Percentiles rank a stretch among this genome's conserved stretches.
phyloP scores from a whole-genome alignment of 148 eudicot genomes.

The Silene latifolia region DNA sequence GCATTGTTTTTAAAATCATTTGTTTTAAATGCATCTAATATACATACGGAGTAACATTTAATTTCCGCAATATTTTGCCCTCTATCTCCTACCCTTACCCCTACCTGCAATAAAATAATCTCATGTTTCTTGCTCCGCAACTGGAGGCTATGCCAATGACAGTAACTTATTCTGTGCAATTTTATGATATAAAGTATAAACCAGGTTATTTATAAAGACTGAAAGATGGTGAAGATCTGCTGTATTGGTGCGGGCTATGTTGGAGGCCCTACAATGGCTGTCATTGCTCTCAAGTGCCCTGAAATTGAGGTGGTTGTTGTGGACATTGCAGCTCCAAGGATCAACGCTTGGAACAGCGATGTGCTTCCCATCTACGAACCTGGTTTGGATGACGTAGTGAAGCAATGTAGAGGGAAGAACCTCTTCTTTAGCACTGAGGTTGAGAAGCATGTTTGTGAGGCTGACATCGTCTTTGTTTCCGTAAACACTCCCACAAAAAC shows the following conservation, averaged over 20 bases:
- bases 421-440: constrained; percentile 72
- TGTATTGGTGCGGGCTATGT: constrained; percentile 87
- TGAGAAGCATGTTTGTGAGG: constrained; percentile 64
- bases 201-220: constrained; percentile 5
- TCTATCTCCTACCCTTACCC: too few species aligned
- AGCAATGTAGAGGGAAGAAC: constrained; percentile 68
- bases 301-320: constrained; percentile 58
- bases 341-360: constrained; percentile 74
- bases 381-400: constrained; percentile 68
- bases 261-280: constrained; percentile 84
- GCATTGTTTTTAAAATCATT: too few species aligned
- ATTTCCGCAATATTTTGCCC: too few species aligned
- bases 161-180: constrained; percentile 4
- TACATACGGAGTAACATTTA: too few species aligned
- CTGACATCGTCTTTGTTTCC: constrained; percentile 71
- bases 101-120: too few species aligned
- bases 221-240: constrained; percentile 68
- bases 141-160: background rate
- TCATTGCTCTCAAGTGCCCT: constrained; percentile 74
- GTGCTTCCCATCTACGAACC: constrained; percentile 78
- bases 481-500: constrained; percentile 83
- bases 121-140: too few species aligned
- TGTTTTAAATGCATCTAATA: too few species aligned
- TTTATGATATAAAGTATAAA: constrained; percentile 4
- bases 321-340: constrained; percentile 55